phyloP scores from a whole-genome alignment of 1,139 yeast species.

The Saccharomyces hybrid region DNA sequence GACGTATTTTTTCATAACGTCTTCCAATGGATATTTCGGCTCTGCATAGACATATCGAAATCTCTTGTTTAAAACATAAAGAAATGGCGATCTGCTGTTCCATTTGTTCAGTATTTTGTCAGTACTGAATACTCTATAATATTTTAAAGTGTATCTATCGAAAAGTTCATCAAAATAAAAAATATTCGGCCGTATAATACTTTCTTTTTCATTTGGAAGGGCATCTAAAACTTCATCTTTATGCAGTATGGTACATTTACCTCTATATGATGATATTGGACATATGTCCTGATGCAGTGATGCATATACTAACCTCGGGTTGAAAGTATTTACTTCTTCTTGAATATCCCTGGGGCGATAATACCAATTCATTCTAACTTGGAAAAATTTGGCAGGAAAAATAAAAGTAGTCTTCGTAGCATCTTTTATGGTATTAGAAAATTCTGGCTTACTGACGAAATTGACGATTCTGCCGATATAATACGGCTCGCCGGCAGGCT shows the following conservation, averaged over 20 bases:
- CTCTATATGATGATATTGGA: constrained; percentile 70
- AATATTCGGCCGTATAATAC: constrained; percentile 51
- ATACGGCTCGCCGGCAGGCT: constrained; percentile 94
- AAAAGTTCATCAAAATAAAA: constrained; percentile 83
- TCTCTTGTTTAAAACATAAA: constrained; percentile 56
- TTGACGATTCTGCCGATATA: constrained; percentile 82
- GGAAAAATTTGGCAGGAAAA: constrained; percentile 43
- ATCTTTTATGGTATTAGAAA: constrained; percentile 12
- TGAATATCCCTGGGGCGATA: constrained; percentile 81
- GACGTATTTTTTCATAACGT: constrained; percentile 22
- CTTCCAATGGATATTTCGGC: constrained; percentile 27
- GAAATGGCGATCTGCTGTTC: constrained; percentile 40
- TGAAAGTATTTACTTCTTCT: constrained; percentile 35
- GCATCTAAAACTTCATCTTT: constrained; percentile 45
- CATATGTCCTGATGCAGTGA: constrained; percentile 85
- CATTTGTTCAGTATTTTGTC: constrained; percentile 48
- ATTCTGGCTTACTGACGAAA: constrained; percentile 40
- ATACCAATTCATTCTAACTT: constrained; percentile 81
- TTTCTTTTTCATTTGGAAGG: constrained; percentile 27
- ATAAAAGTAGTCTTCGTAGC: constrained; percentile 15
- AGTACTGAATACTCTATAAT: constrained; percentile 71
- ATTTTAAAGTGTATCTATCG: constrained; percentile 78
- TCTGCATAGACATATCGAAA: constrained; percentile 74
- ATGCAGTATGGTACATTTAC: constrained; percentile 64
- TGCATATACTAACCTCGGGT: constrained; percentile 70